These are phyloP conservation scores for Cladosporium sp. DNA, from an alignment of 2,329 filamentous ascomycete species.

Conservation along the genomic window DNA sequence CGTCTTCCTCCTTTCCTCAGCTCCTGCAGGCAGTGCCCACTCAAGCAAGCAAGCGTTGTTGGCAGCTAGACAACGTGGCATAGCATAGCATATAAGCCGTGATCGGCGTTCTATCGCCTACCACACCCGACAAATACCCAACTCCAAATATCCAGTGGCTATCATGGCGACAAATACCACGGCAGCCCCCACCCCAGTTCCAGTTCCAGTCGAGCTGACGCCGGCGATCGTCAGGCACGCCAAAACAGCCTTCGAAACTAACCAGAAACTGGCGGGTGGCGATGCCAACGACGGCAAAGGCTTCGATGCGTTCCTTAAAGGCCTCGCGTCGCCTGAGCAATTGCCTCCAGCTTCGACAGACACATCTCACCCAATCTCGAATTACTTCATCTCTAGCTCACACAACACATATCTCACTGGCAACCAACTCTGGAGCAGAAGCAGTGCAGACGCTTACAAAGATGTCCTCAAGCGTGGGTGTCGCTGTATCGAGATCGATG, in stretches of 20 bases:
- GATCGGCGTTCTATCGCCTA: background rate
- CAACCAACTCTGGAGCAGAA: conserved; percentile 78
- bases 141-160: background rate
- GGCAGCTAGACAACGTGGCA: background rate
- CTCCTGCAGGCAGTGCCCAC: conserved; percentile 19
- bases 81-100: conserved; percentile 10
- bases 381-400: conserved; percentile 93
- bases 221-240: conserved; percentile 30
- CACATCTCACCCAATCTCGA: conserved; percentile 63
- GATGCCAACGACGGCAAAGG: conserved; percentile 11
- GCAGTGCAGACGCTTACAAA: conserved; percentile 76
- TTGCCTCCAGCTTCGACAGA: conserved; percentile 32
- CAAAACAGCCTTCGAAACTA: conserved; percentile 28
- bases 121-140: background rate
- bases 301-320: conserved; percentile 50
- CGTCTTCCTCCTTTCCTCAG: conserved; percentile 10
- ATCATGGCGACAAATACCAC: background rate
- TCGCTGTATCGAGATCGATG: conserved; percentile 91
- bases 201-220: conserved; percentile 13
- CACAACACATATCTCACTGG: conserved; percentile 93
- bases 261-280: conserved; percentile 6
- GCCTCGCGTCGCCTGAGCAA: conserved; percentile 33
- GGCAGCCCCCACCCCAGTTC: conserved; percentile 6
- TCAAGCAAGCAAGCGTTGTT: background rate
- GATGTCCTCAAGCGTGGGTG: conserved; percentile 71